Base-by-base conservation (phyloP, 164 flowering plant species). In the Umbellularia californica region DNA sequence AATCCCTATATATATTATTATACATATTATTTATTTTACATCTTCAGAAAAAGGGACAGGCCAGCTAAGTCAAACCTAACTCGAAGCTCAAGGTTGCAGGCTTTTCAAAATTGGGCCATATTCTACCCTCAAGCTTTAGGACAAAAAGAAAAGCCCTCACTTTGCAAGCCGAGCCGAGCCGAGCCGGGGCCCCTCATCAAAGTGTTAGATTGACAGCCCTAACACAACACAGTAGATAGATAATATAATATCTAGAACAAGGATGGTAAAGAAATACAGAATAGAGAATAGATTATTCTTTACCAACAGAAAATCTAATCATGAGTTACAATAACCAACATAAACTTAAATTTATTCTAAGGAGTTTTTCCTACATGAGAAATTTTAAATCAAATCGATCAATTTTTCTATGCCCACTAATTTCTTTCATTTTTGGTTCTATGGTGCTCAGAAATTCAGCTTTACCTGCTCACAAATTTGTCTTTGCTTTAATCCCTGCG, bases 401-500 rank as follows among this genome's bases (percentile, higher is more conserved):
- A 41, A 41, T 55, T 19, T 55, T 55, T 55, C 60, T 55, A 14
- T 19, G 60, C n/a, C n/a, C 60, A 55, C 17, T 15, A 55, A 13
- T 55, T 17, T 14, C 20, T 55, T 55, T 55, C 60, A 15, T 55
- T 55, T 5, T 3, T 55, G 20, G 19, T 55, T 55, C 47, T 41
- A 1, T 41, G 10, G 60, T 0, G 17, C 6, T 55, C 30, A 64
- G 13, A 22, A 22, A 64, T 23, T 24, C 13, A 22, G 24, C 25
- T 24, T 22, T 24, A 64, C 35, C 50, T 47, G 52, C 62, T 84
- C 76, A 88, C 35, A 86, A 81, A 72, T 84, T 89, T 70, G 98
- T 90, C 82, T 88, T 90, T 50, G 88, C 85, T 77, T 87, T 89
- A 66, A 70, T 50, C 71, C 80, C 82, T 1, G 77, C 83, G 60